Base-by-base conservation (phyloP, 1,284 basidiomycete genomes). In the Ceratobasidium sp. region DNA sequence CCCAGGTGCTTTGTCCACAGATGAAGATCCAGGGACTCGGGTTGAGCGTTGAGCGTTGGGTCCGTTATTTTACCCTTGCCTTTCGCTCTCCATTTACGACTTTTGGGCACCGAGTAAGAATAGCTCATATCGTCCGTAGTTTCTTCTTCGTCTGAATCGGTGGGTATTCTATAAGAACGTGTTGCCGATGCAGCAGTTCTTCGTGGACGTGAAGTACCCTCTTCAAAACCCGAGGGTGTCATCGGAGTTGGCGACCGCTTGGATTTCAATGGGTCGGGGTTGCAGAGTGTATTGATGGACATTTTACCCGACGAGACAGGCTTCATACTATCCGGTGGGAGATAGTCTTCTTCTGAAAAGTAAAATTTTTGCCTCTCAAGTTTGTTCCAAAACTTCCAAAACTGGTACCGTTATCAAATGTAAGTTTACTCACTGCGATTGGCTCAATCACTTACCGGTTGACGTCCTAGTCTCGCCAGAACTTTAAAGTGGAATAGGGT, bases 261-360 rank as follows among this genome's bases (percentile, higher is more conserved):
- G 55, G 47, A 85, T 86, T 76, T 90, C 88, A 35, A 22, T 20
- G 64, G 64, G 32, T 67, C 52, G 13, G 64, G 64, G 31, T 67
- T 43, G 52, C 64, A 67, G 29, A 67, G 42, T 20, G 64, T 67
- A 31, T 67, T 47, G 29, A 67, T 54, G 15, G 64, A 67, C 64
- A 67, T 67, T n/a, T 67, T 67, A 17, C 47, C 52, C 22, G 64
- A 67, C 25, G 64, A 67, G 13, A n/a, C 27, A 7, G 52, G 64
- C 64, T 55, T 67, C 40, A 47, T 31, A 27, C 12, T 45, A 45
- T 67, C 64, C 10, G 13, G 64, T 10, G 64, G 64, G 50, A 67
- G 64, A 55, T 67, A 67, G 13, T 67, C 64, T 22, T 67, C 64
- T 25, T 67, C 64, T 10, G 64, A 67, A 29, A 67, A 67, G 35